Conservation (phyloP, 768 basidiomycete species). For the Piloderma croceum region DNA sequence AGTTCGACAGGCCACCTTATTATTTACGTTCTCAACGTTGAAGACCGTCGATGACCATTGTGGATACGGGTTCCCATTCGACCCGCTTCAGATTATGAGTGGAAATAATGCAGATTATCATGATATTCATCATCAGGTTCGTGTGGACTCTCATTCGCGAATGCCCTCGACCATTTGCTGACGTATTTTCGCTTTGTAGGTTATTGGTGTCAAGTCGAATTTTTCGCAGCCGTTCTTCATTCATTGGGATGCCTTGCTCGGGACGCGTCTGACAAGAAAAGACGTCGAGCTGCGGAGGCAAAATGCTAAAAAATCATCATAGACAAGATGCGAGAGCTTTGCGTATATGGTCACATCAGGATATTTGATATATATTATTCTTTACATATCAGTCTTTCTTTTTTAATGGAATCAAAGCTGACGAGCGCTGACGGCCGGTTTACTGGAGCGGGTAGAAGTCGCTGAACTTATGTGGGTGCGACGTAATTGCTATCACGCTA, state of each 20-base stretch:
- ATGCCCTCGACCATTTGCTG: neutral
- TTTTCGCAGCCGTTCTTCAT: slow-evolving; percentile 95
- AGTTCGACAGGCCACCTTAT: slow-evolving; percentile 74
- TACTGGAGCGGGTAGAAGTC: too few species aligned
- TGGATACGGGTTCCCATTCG: slow-evolving; percentile 85
- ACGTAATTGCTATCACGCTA: too few species aligned
- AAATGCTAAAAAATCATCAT: too few species aligned
- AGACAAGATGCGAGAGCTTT: too few species aligned
- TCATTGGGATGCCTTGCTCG: slow-evolving; percentile 85
- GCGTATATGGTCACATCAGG: too few species aligned
- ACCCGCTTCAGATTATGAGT: slow-evolving; percentile 82
- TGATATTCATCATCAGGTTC: slow-evolving; percentile 94
- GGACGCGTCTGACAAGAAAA: slow-evolving; percentile 74
- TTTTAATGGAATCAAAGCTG: too few species aligned
- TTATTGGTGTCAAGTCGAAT: slow-evolving; percentile 89
- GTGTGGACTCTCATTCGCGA: slow-evolving; percentile 11
- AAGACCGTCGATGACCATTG: slow-evolving; percentile 98
- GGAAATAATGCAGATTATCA: slow-evolving; percentile 95
- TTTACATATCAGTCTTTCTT: too few species aligned
- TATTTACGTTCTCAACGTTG: slow-evolving; percentile 78
- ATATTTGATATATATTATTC: too few species aligned
- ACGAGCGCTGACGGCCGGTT: too few species aligned
- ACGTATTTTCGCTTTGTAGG: slow-evolving; percentile 26
- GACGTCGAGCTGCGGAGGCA: slow-evolving; percentile 52
- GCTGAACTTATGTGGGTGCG: too few species aligned